Percentiles rank a stretch among this genome's conserved stretches.
Evolutionary conservation across 164 flowering plant species (phyloP).

Genomic region (Nymphaea colorata): DNA sequence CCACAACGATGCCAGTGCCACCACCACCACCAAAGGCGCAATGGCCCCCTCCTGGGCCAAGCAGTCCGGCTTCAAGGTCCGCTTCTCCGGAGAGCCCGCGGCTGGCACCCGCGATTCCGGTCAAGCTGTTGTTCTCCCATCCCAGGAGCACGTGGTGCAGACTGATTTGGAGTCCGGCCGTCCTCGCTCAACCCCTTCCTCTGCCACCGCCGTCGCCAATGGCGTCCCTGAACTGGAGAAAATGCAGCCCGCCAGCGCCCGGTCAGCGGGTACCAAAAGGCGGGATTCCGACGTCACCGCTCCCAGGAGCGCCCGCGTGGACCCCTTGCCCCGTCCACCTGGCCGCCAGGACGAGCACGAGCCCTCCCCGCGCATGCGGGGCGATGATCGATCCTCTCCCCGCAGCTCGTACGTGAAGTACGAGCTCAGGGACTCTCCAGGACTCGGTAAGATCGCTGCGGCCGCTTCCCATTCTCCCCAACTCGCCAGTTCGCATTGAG

Average conservation of each 20-base stretch:
- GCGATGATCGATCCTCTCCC: constrained; percentile 48
- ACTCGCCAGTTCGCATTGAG: neutral
- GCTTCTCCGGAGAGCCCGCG: constrained; percentile 84
- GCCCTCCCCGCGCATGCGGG: constrained; percentile 39
- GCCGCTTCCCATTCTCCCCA: neutral
- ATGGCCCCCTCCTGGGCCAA: constrained; percentile 83
- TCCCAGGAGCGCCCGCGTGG: constrained; percentile 20
- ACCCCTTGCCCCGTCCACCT: constrained; percentile 7
- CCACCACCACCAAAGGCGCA: neutral
- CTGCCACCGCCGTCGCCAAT: constrained; percentile 9
- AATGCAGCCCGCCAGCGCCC: constrained; percentile 7
- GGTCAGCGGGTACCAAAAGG: constrained; percentile 38
- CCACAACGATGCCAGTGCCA: constrained; percentile 1
- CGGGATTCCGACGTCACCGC: constrained; percentile 42
- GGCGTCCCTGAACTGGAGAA: constrained; percentile 24
- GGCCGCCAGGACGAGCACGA: constrained; percentile 35
- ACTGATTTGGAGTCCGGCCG: constrained; percentile 73
- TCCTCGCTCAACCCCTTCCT: constrained; percentile 1
- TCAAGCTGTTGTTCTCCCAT: constrained; percentile 23
- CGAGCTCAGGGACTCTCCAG: constrained; percentile 90
- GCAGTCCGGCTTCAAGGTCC: constrained; percentile 71
- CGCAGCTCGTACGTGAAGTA: constrained; percentile 84
- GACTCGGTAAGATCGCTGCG: constrained; percentile 52
- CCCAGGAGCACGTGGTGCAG: constrained; percentile 12
- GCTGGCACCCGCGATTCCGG: constrained; percentile 44